Conservation (phyloP, 495 filamentous ascomycete species). For the Podospora tetraspora region DNA sequence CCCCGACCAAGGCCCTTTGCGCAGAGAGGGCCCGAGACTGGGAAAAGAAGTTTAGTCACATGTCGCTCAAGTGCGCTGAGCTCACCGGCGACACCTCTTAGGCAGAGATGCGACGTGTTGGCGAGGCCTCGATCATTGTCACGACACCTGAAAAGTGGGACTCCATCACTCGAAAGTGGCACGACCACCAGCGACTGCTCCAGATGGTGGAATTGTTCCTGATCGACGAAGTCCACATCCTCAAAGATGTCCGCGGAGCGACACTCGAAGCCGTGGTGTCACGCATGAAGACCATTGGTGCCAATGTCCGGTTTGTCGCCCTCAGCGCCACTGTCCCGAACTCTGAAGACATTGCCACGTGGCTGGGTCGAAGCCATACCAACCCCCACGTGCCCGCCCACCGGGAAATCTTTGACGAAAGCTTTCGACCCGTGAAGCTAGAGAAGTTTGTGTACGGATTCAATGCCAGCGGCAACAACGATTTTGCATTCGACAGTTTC, state of each 20-base stretch:
- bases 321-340: conserved; percentile 93
- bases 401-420: conserved; percentile 80
- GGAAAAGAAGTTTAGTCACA: conserved; percentile 71
- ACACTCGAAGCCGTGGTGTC: conserved; percentile 95
- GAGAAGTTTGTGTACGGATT: conserved; percentile 82
- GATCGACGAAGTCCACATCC: conserved; percentile 94
- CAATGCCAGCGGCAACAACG: conserved; percentile 55
- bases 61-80: conserved; percentile 75
- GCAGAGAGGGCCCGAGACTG: conserved; percentile 78
- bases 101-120: conserved; percentile 64
- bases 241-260: conserved; percentile 84
- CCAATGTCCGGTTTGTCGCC: conserved; percentile 83
- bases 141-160: conserved; percentile 99
- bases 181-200: conserved; percentile 78
- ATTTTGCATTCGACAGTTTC: conserved; percentile 80
- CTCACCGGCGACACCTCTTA: conserved; percentile 88
- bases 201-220: conserved; percentile 84
- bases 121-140: conserved; percentile 83
- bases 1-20: conserved; percentile 90
- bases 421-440: conserved; percentile 81
- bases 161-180: conserved; percentile 93
- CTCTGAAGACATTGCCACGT: conserved; percentile 80
- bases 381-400: conserved; percentile 64
- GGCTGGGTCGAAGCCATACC: conserved; percentile 76
- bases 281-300: conserved; percentile 88